Percentiles rank a stretch among this genome's conserved stretches.
Conservation (phyloP, 768 basidiomycete species). For the Lactarius tabidus region DNA sequence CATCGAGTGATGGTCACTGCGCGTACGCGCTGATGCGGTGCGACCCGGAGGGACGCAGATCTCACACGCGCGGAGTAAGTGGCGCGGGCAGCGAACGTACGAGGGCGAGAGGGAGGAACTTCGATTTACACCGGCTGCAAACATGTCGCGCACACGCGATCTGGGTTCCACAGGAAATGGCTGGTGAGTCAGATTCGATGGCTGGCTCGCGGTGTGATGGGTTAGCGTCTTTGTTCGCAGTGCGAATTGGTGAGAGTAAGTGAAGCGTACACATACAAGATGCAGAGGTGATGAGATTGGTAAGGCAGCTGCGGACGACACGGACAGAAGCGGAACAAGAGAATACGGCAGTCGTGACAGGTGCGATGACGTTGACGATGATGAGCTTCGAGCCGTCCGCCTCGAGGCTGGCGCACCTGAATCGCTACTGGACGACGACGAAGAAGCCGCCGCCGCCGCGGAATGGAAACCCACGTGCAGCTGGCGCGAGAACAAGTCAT, state of each 20-base stretch:
- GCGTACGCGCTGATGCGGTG: conserved; percentile 28
- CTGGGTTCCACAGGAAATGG: conserved; percentile 26
- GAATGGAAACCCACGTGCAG: conserved; percentile 37
- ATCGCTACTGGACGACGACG: conserved; percentile 29
- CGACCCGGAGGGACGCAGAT: conserved; percentile 67
- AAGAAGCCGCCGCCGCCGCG: conserved; percentile 22
- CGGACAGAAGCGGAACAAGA: conserved; percentile 29
- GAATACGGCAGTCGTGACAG: conserved; percentile 5
- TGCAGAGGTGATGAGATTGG: conserved; percentile 22
- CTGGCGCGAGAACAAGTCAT: conserved; percentile 76
- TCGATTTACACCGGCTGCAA: conserved; percentile 58
- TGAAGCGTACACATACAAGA: conserved; percentile 31
- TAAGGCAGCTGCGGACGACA: conserved; percentile 22
- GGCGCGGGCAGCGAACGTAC: conserved; percentile 63
- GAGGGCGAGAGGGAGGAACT: conserved; percentile 59
- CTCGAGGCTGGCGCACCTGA: conserved; percentile 16
- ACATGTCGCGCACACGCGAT: conserved; percentile 47
- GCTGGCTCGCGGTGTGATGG: conserved; percentile 24
- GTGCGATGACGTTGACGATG: conserved; percentile 17
- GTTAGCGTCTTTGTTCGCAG: conserved; percentile 14
- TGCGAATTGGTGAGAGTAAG: not conserved
- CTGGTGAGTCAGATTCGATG: conserved; percentile 10
- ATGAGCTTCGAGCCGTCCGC: conserved; percentile 29
- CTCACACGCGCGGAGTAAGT: conserved; percentile 68
- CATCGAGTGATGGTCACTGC: conserved; percentile 9